Percentiles rank a stretch among this genome's conserved stretches.
Evolutionary conservation across 768 basidiomycete species (phyloP).

Genomic region (Kwoniella europaea): DNA sequence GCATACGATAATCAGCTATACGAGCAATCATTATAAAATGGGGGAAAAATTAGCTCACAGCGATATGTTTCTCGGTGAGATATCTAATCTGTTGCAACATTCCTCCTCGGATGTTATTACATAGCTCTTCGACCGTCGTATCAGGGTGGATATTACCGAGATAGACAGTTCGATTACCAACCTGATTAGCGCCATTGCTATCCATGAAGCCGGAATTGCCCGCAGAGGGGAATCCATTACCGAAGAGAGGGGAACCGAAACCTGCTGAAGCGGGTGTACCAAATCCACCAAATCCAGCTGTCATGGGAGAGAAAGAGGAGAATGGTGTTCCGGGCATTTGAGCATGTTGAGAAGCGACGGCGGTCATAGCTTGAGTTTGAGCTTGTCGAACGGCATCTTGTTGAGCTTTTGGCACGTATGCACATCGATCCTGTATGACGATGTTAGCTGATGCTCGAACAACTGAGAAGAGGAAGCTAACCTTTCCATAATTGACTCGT

Average conservation of each 20-base stretch:
- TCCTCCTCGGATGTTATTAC: conserved; percentile 95
- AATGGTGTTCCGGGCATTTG: conserved; percentile 55
- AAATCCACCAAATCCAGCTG: conserved; percentile 38
- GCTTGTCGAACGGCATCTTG: conserved; percentile 73
- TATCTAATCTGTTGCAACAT: conserved; percentile 92
- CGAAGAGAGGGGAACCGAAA: conserved; percentile 55
- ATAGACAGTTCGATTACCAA: conserved; percentile 90
- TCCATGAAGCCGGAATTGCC: conserved; percentile 44
- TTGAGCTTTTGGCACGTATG: conserved; percentile 82
- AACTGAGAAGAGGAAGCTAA: background rate
- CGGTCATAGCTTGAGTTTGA: conserved; percentile 59
- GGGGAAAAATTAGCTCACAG: conserved; percentile 64
- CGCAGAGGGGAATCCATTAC: conserved; percentile 50
- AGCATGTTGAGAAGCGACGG: conserved; percentile 54
- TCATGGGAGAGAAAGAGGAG: conserved; percentile 53
- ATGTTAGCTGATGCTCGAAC: background rate
- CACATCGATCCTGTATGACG: conserved; percentile 73
- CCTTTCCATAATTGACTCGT: conserved; percentile 95
- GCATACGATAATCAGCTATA: background rate
- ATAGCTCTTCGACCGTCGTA: conserved; percentile 90
- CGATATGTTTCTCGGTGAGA: conserved; percentile 96
- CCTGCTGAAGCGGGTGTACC: conserved; percentile 34
- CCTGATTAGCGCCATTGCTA: conserved; percentile 60
- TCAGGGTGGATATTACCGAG: conserved; percentile 96
- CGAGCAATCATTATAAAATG: background rate